A percentile compares a stretch with the other conserved stretches of the same genome.
Conservation (phyloP, 2,329 filamentous ascomycete genomes). For the Dichotomopilus funicola region DNA sequence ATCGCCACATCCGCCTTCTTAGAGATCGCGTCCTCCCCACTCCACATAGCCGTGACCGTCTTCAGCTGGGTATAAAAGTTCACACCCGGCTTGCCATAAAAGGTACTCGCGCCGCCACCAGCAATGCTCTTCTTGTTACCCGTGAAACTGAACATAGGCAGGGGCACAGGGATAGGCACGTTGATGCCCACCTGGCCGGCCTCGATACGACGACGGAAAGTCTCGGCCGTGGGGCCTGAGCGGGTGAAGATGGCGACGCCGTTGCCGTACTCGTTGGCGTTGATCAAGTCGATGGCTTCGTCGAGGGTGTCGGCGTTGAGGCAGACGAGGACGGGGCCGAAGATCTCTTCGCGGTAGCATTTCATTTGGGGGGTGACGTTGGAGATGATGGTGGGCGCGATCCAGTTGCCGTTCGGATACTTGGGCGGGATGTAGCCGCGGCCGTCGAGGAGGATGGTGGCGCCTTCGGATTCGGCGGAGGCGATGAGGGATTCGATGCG, state of each 20-base stretch:
- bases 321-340: slow-evolving; percentile 77
- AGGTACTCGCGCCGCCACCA: slow-evolving; percentile 85
- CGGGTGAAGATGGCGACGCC: slow-evolving; percentile 79
- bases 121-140: slow-evolving; percentile 86
- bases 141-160: slow-evolving; percentile 67
- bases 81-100: slow-evolving; percentile 89
- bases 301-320: slow-evolving; percentile 72
- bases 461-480: slow-evolving; percentile 72
- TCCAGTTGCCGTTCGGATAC: slow-evolving; percentile 81
- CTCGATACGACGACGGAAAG: slow-evolving; percentile 75
- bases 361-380: slow-evolving; percentile 75
- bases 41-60: slow-evolving; percentile 93
- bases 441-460: slow-evolving; percentile 75
- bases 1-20: slow-evolving; percentile 84
- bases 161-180: slow-evolving; percentile 67
- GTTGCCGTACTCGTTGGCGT: slow-evolving; percentile 81
- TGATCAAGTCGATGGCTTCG: slow-evolving; percentile 75
- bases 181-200: slow-evolving; percentile 84
- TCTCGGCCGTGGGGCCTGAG: slow-evolving; percentile 67
- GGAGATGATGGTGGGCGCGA: slow-evolving; percentile 76
- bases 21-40: slow-evolving; percentile 73
- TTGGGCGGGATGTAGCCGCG: slow-evolving; percentile 67
- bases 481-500: slow-evolving; percentile 71
- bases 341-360: slow-evolving; percentile 82
- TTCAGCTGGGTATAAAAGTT: slow-evolving; percentile 97